Conservation (phyloP, 805 yeast genomes). For the Hanseniaspora hatyaiensis region DNA sequence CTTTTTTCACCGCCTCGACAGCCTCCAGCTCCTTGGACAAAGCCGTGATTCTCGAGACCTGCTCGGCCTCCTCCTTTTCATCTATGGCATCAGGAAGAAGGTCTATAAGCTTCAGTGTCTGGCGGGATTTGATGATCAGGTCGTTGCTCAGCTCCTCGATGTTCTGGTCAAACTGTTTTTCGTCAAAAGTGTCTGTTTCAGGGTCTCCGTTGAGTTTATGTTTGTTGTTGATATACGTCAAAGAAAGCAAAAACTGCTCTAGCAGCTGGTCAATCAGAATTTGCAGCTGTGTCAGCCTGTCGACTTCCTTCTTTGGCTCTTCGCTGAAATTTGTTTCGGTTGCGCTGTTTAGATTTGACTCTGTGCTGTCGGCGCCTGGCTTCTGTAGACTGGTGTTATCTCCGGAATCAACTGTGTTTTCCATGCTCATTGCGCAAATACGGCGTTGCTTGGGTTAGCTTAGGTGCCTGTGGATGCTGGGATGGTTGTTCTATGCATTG, state of each 20-base stretch:
- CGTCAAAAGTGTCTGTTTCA: conserved; percentile 27
- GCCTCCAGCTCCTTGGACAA: conserved; percentile 50
- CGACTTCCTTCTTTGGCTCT: conserved; percentile 44
- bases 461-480: too few species aligned
- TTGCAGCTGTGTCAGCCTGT: conserved; percentile 80
- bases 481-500: too few species aligned
- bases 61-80: conserved; percentile 56
- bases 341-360: neutral
- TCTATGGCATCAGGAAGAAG: conserved; percentile 81
- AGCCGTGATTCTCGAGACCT: conserved; percentile 48
- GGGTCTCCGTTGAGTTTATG: conserved; percentile 39
- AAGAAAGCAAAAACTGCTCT: conserved; percentile 68
- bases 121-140: conserved; percentile 72
- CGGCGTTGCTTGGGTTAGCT: too few species aligned
- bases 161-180: conserved; percentile 36
- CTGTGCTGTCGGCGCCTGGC: neutral
- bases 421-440: conserved; percentile 6
- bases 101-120: conserved; percentile 72
- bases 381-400: neutral
- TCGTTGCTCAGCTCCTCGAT: conserved; percentile 73
- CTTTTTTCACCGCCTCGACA: conserved; percentile 47
- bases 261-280: conserved; percentile 69
- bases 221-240: conserved; percentile 67
- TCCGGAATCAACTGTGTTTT: neutral
- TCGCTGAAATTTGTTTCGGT: neutral